phyloP scores from a whole-genome alignment of 2,329 filamentous ascomycete species.

The Pestalotiopsis sp. region DNA sequence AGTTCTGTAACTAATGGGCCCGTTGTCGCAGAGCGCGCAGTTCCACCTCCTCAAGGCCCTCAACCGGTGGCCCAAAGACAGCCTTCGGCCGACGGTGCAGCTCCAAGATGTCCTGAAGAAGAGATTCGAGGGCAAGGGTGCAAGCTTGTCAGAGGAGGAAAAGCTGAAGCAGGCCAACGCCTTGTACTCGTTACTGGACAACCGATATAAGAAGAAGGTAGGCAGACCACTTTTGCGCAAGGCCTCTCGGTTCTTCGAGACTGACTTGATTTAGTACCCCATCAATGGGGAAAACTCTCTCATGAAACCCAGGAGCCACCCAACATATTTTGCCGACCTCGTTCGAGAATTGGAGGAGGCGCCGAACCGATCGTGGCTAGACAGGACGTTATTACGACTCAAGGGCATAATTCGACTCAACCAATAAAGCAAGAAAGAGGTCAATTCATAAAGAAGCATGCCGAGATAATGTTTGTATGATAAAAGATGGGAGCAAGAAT shows the following conservation, averaged over 20 bases:
- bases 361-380: conserved; percentile 58
- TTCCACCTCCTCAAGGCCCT: conserved; percentile 53
- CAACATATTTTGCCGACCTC: conserved; percentile 65
- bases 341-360: conserved; percentile 65
- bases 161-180: conserved; percentile 62
- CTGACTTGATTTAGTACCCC: conserved; percentile 40
- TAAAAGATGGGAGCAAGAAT: not conserved
- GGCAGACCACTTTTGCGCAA: not conserved
- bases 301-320: conserved; percentile 63
- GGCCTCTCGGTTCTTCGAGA: not conserved
- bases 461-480: not conserved
- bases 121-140: conserved; percentile 39
- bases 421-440: conserved; percentile 29
- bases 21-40: conserved; percentile 40
- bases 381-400: conserved; percentile 55
- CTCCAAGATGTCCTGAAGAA: conserved; percentile 58
- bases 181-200: conserved; percentile 59
- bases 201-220: conserved; percentile 62
- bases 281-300: conserved; percentile 47
- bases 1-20: not conserved
- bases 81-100: conserved; percentile 64
- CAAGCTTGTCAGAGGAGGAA: conserved; percentile 43
- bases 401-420: conserved; percentile 63
- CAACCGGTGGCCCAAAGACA: conserved; percentile 65
- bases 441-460: not conserved